Percentiles rank a stretch among this genome's conserved stretches.
Evolutionary conservation across 257 asterid genomes (phyloP).

Genomic region (Phtheirospermum japonicum): DNA sequence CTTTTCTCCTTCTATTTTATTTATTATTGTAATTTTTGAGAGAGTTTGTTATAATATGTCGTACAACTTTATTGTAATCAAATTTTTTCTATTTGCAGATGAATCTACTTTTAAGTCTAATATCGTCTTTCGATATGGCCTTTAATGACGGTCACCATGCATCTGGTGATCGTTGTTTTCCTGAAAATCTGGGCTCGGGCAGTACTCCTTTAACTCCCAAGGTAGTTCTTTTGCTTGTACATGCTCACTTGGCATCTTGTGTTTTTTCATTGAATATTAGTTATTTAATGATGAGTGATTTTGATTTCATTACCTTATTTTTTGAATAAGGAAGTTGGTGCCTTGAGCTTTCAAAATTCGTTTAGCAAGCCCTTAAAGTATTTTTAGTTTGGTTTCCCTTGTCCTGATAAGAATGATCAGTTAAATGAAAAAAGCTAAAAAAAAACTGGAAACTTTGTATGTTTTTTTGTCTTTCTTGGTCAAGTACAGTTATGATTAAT

Average conservation of each 20-base stretch:
- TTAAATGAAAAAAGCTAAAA: too few relatives aligned
- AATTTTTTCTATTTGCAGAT: slow-evolving; percentile 60
- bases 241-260: slow-evolving; percentile 4
- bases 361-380: background rate
- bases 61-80: background rate
- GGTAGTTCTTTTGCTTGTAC: slow-evolving; percentile 43
- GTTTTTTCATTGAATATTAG: too few relatives aligned
- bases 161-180: slow-evolving; percentile 61
- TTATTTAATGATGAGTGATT: too few relatives aligned
- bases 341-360: slow-evolving; percentile 2
- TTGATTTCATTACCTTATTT: too few relatives aligned
- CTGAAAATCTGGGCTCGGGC: slow-evolving; percentile 92
- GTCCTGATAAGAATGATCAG: background rate
- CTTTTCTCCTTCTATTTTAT: too few relatives aligned
- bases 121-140: too few relatives aligned
- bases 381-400: background rate
- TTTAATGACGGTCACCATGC: slow-evolving; percentile 39
- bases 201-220: slow-evolving; percentile 79
- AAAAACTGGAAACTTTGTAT: background rate
- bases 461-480: background rate
- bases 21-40: too few relatives aligned
- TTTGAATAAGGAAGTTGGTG: background rate
- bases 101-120: slow-evolving; percentile 72
- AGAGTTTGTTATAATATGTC: too few relatives aligned
- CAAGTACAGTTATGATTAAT: slow-evolving; percentile 5